Conservation (phyloP, 768 basidiomycete species). For the Tephrocybe sp. region DNA sequence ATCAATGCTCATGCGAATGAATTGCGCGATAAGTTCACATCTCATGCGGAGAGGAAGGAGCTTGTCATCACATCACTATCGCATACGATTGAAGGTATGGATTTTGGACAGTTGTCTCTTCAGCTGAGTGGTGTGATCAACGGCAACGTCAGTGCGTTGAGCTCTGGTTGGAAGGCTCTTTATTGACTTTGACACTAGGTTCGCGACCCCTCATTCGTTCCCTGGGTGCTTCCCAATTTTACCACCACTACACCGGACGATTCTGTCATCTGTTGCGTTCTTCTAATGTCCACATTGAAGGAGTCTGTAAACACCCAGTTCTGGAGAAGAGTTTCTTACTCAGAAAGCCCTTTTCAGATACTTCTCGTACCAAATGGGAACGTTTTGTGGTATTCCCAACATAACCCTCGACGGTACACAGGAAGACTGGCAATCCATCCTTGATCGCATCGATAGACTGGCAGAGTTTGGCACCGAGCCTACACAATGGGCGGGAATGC, state of each 20-base stretch:
- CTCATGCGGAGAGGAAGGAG: conserved; percentile 29
- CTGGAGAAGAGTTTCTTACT: no score
- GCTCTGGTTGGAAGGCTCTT: no score
- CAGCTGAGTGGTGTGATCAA: no score
- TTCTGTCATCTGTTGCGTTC: not conserved
- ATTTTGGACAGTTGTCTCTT: no score
- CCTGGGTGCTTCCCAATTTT: not conserved
- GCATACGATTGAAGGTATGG: no score
- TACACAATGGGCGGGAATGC: conserved; percentile 14
- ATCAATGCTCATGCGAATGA: conserved; percentile 27
- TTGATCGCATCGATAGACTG: conserved; percentile 18
- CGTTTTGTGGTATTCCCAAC: no score
- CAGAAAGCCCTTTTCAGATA: no score
- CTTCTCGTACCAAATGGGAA: no score
- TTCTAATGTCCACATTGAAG: not conserved
- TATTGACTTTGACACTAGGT: conserved; percentile 1
- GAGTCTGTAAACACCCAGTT: conserved; percentile 9
- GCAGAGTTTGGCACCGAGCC: conserved; percentile 4
- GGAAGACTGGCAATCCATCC: conserved; percentile 19
- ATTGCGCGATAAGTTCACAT: conserved; percentile 28
- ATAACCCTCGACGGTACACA: conserved; percentile 14
- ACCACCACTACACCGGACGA: not conserved
- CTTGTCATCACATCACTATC: conserved; percentile 19
- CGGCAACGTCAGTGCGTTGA: no score
- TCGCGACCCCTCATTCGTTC: no score